Base-by-base conservation (phyloP, 1,284 basidiomycete species). In the Trametes hirsuta region DNA sequence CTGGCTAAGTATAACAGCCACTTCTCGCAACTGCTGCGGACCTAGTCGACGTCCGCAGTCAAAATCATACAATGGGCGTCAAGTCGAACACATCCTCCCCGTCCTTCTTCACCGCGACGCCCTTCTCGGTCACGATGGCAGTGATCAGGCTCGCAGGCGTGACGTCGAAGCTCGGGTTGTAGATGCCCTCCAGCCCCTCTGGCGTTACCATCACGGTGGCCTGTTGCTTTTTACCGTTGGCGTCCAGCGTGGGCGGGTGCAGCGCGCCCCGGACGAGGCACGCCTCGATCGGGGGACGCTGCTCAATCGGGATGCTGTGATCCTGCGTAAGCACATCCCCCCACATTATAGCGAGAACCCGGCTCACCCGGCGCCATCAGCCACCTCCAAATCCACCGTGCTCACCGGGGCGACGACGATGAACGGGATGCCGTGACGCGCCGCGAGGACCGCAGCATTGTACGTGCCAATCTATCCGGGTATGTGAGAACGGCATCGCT, bases 91-190 rank as follows among this genome's bases (percentile, higher is more conserved):
- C 65, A 2, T 66, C 72, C 59, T 81, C 77, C 21, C 85, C 85
- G 5, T 79, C 78, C 55, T 74, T 73, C 66, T 82, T 85, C 58
- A 87, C 84, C 3, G 91, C 91, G 11, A 95, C 92, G 11, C 94
- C 93, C 70, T 90, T 94, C 77, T 95, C 93, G 4, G 93, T 95
- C 6, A 94, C 93, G 52, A 95, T 91, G n/a, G 91, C 91, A 10
- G 84, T 86, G 58, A 91, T 91, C 47, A 87, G 75, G 64, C 92
- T 88, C 1, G 94, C 92, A 0, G 95, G 94, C 0, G 95, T 97
- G 15, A 97, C 94, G 71, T 97, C 95, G 73, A 97, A 97, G 63
- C 90, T 92, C 3, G 95, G 94, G 74, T 97, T 97, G 75, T 95
- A 95, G 9, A 95, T 85, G 55, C 80, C 85, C 57, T 82, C 76